Base-by-base conservation (phyloP, 176 grass and related monocot species). In the Pharus latifolius region DNA sequence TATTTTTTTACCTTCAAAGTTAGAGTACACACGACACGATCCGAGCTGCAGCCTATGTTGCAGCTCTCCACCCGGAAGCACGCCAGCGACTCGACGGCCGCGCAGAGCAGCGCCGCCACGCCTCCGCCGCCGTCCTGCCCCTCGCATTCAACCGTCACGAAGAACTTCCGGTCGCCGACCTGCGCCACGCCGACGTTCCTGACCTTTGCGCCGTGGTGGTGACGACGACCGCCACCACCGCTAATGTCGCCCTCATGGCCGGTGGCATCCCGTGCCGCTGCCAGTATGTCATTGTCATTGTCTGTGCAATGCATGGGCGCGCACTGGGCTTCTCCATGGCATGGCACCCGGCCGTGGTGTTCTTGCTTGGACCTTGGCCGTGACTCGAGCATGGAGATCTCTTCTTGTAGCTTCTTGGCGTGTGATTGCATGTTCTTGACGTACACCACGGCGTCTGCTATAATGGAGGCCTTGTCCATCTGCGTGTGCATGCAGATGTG, bases 391-490 rank as follows among this genome's bases (percentile, higher is more conserved):
- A 62, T 19, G 6, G 72, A 49, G 31, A 98, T 86, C 55, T 98
- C 90, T 20, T 86, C 56, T 68, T 60, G 76, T 32, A 98, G 73
- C 31, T 85, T 86, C 41, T 56, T 85, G n/a, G 84, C 86, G 57
- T 88, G 78, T 16, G 72, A 66, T 72, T 94, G 86, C 51, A 94
- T 70, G 44, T 83, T 72, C 65, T 70, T 88, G 31, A 98, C 87
- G 59, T 98, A 93, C 28, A 23, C 58, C 38, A 93, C 80, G 0
- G 95, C 95, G 70, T 98, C 95, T n/a, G 81, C 89, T 56, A 98
- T 91, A 60, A 98, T 98, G 2, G 90, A 98, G 1, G 84, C 81
- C 82, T 98, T 98, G 81, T 98, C 95, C 95, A 98, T 94, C 95
- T 96, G 67, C 76, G 53, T 25, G 10, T 2, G 6, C 2, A 19